Evolutionary conservation across 1,284 basidiomycete genomes (phyloP).

Genomic region (Sphaerobolus stellatus): DNA sequence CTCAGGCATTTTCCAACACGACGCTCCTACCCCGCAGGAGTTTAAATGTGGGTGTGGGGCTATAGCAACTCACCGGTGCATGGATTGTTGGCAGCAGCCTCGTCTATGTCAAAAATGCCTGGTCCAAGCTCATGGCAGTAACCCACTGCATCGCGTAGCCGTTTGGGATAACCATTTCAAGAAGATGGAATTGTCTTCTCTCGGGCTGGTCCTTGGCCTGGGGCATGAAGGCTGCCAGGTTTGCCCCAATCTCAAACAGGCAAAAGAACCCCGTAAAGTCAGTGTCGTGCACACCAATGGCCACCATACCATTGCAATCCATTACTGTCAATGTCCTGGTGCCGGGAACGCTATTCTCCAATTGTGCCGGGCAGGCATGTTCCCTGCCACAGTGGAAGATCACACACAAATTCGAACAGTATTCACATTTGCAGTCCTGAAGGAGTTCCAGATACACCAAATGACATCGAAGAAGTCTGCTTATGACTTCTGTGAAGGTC

Average conservation of each 20-base stretch:
- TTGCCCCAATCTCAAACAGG: slow-evolving; percentile 18
- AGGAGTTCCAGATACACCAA: slow-evolving; percentile 28
- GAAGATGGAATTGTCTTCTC: background rate
- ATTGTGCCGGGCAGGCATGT: slow-evolving; percentile 26
- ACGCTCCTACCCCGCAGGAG: too few relatives aligned
- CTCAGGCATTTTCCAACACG: too few relatives aligned
- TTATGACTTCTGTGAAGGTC: slow-evolving; percentile 25
- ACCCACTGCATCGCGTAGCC: too few relatives aligned
- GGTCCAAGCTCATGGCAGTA: too few relatives aligned
- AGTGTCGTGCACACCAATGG: slow-evolving; percentile 24
- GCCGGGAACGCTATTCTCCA: slow-evolving; percentile 19
- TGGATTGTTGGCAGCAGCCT: too few relatives aligned
- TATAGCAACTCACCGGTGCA: too few relatives aligned
- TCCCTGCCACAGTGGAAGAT: slow-evolving; percentile 27
- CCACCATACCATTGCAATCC: slow-evolving; percentile 17
- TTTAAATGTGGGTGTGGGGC: too few relatives aligned
- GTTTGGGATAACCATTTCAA: too few relatives aligned
- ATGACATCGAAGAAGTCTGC: slow-evolving; percentile 26
- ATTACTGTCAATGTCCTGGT: slow-evolving; percentile 22
- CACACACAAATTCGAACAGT: slow-evolving; percentile 21
- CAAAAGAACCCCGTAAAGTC: slow-evolving; percentile 9
- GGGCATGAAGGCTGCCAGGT: slow-evolving; percentile 20
- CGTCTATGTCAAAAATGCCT: too few relatives aligned
- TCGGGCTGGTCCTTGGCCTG: slow-evolving; percentile 20
- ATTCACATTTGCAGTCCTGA: slow-evolving; percentile 29